Percentiles rank a stretch among this genome's conserved stretches.
These are phyloP conservation scores for Dalbergia cochinchinensis DNA, from an alignment of 306 rosid genomes.

Conservation along the genomic window DNA sequence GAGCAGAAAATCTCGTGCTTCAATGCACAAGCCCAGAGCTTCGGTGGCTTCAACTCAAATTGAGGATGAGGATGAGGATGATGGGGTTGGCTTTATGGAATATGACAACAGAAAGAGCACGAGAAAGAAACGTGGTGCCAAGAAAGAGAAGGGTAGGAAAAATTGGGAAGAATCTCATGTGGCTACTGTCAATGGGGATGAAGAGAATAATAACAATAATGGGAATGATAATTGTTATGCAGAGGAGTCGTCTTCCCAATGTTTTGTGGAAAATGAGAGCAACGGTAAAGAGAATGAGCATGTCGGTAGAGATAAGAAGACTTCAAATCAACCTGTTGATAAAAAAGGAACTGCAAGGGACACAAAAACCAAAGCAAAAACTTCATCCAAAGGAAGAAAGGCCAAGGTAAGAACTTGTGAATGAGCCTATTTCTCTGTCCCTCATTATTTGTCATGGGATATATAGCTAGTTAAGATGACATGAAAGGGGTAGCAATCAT, in stretches of 20 bases:
- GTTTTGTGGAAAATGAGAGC: conserved; percentile 42
- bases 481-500: background rate
- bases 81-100: conserved; percentile 56
- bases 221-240: conserved; percentile 44
- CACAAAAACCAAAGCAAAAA: conserved; percentile 56
- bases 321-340: conserved; percentile 55
- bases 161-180: conserved; percentile 50
- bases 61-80: conserved; percentile 61
- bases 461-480: conserved; percentile 17
- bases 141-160: conserved; percentile 67
- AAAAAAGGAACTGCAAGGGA: conserved; percentile 63
- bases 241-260: conserved; percentile 58
- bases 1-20: conserved; percentile 56
- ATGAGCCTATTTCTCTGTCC: conserved; percentile 17
- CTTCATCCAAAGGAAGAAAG: conserved; percentile 73
- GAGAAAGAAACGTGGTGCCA: conserved; percentile 65
- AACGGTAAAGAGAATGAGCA: conserved; percentile 52
- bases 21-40: conserved; percentile 43
- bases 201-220: conserved; percentile 43
- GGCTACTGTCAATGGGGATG: conserved; percentile 40
- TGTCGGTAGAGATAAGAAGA: conserved; percentile 52
- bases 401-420: conserved; percentile 68
- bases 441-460: background rate
- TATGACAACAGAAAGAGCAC: conserved; percentile 59
- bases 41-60: conserved; percentile 37